A percentile compares a stretch with the other conserved stretches of the same genome.
These are phyloP conservation scores for Phaeotremella fagi DNA, from an alignment of 768 basidiomycete genomes.

Conservation along the genomic window DNA sequence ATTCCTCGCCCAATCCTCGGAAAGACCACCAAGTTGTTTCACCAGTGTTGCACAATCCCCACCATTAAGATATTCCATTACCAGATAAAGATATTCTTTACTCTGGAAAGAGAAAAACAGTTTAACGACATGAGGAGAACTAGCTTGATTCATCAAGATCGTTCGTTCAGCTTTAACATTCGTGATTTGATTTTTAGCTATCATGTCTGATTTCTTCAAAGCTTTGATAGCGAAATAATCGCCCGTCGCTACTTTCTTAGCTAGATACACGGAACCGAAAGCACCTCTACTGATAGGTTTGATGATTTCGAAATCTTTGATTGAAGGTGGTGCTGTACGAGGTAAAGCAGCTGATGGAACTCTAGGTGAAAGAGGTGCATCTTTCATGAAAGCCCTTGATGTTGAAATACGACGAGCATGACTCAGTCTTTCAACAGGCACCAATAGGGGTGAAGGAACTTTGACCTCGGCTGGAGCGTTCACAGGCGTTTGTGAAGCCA, in stretches of 20 bases:
- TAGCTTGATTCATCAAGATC: slow-evolving; percentile 99
- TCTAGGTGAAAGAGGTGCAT: slow-evolving; percentile 74
- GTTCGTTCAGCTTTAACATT: slow-evolving; percentile 99
- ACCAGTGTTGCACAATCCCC: slow-evolving; percentile 96
- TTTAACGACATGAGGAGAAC: slow-evolving; percentile 96
- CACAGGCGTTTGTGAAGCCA: slow-evolving; percentile 54
- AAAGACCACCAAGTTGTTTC: slow-evolving; percentile 85
- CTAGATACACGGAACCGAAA: slow-evolving; percentile 95
- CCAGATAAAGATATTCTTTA: slow-evolving; percentile 96
- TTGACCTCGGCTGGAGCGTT: slow-evolving; percentile 49
- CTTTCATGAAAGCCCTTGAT: slow-evolving; percentile 29
- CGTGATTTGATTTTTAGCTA: slow-evolving; percentile 99
- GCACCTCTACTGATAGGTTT: slow-evolving; percentile 99
- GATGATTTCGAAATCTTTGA: slow-evolving; percentile 98
- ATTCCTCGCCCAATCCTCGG: slow-evolving; percentile 94
- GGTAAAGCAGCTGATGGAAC: slow-evolving; percentile 73
- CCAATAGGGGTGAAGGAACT: slow-evolving; percentile 21
- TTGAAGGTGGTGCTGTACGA: slow-evolving; percentile 78
- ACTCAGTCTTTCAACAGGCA: slow-evolving; percentile 17
- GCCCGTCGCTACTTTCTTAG: slow-evolving; percentile 96
- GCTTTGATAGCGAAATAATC: slow-evolving; percentile 99
- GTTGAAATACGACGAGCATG: slow-evolving; percentile 35
- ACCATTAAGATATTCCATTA: slow-evolving; percentile 99
- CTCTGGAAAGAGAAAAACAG: slow-evolving; percentile 98
- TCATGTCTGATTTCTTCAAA: slow-evolving; percentile 99